phyloP scores from a whole-genome alignment of 768 basidiomycete species.

The Antrodiella citrinella region DNA sequence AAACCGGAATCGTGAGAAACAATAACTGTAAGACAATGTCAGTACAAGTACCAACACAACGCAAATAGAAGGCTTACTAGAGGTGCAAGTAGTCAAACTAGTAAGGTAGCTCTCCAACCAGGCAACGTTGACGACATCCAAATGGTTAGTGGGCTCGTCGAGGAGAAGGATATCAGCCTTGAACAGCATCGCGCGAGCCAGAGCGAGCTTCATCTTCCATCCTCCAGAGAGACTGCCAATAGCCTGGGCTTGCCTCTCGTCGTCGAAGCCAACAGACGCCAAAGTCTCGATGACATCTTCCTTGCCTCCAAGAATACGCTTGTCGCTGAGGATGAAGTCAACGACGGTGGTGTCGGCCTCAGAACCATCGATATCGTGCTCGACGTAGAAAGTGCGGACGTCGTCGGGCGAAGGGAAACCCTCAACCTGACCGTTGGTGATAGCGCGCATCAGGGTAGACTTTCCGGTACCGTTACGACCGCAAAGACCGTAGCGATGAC shows the following conservation, averaged over 20 bases:
- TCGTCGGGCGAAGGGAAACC: constrained; percentile 97
- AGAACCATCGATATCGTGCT: constrained; percentile 96
- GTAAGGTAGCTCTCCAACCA: constrained; percentile 96
- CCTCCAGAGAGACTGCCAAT: constrained; percentile 94
- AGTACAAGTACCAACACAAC: constrained; percentile 2
- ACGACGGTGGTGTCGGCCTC: constrained; percentile 89
- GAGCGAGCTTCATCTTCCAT: constrained; percentile 99
- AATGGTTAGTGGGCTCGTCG: constrained; percentile 94
- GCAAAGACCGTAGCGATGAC: constrained; percentile 96
- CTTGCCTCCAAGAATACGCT: constrained; percentile 64
- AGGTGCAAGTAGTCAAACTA: constrained; percentile 83
- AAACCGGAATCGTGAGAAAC: constrained; percentile 97
- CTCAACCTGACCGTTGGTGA: constrained; percentile 93
- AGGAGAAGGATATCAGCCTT: constrained; percentile 94
- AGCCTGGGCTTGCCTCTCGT: constrained; percentile 74
- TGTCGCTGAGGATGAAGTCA: constrained; percentile 80
- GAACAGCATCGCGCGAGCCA: constrained; percentile 96
- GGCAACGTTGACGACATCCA: constrained; percentile 95
- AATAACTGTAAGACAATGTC: constrained; percentile 65
- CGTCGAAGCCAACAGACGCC: constrained; percentile 85
- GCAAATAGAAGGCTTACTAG: constrained; percentile 48
- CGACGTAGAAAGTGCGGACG: constrained; percentile 98
- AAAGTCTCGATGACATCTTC: constrained; percentile 76
- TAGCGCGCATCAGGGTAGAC: constrained; percentile 89
- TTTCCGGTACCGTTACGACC: constrained; percentile 99